phyloP scores from a whole-genome alignment of 331 rosid species.

The Malus hybrid region DNA sequence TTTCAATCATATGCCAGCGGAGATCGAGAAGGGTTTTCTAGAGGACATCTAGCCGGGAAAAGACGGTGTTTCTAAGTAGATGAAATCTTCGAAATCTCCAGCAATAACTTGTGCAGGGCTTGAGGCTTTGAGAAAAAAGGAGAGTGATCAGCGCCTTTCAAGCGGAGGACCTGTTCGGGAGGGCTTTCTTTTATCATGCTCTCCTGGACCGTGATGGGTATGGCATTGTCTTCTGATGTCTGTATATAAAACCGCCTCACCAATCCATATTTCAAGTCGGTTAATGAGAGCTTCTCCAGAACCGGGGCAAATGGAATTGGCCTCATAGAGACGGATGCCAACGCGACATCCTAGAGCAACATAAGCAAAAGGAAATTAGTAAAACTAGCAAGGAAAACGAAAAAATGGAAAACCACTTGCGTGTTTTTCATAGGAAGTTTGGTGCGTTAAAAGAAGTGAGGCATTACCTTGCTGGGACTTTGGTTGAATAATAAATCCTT shows the following conservation, averaged over 20 bases:
- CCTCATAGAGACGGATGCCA: slow-evolving; percentile 95
- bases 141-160: slow-evolving; percentile 90
- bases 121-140: slow-evolving; percentile 98
- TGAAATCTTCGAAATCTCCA: slow-evolving; percentile 63
- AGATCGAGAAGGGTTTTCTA: slow-evolving; percentile 19
- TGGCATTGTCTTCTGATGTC: slow-evolving; percentile 84
- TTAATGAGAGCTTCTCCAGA: slow-evolving; percentile 70
- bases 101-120: slow-evolving; percentile 82
- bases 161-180: slow-evolving; percentile 58
- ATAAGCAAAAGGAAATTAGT: slow-evolving; percentile 16
- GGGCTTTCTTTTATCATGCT: slow-evolving; percentile 66
- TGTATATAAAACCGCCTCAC: slow-evolving; percentile 78
- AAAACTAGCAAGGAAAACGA: neutral
- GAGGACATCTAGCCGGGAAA: slow-evolving; percentile 13
- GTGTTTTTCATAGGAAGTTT: neutral
- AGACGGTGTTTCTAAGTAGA: slow-evolving; percentile 18
- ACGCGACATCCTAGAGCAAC: slow-evolving; percentile 64
- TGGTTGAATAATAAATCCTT: slow-evolving; percentile 80
- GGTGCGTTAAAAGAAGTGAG: neutral
- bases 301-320: slow-evolving; percentile 78
- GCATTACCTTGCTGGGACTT: slow-evolving; percentile 74
- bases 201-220: slow-evolving; percentile 57
- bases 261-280: slow-evolving; percentile 72
- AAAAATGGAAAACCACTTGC: neutral
- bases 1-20: slow-evolving; percentile 21